Conservation (phyloP, 495 filamentous ascomycete species). For the Tuber aestivum region DNA sequence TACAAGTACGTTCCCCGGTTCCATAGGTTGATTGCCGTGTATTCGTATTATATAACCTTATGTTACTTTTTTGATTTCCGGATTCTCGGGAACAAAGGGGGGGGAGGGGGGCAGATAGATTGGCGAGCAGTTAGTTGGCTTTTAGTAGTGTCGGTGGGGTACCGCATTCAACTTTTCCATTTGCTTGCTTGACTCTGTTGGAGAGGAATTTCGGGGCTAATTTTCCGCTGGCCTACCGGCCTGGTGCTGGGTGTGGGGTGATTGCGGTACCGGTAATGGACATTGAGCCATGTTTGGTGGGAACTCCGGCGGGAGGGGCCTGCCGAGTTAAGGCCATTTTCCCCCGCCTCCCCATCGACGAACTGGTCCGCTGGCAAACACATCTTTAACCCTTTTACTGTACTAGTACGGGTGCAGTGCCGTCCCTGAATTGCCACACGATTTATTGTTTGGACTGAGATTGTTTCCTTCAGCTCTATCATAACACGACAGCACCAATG, state of each 20-base stretch:
- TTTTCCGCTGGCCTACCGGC: not conserved
- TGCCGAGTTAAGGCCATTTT: not conserved
- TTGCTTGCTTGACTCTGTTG: not conserved
- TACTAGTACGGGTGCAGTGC: too few relatives aligned
- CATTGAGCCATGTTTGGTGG: not conserved
- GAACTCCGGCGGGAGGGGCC: not conserved
- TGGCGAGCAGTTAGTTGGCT: not conserved
- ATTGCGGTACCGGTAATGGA: not conserved
- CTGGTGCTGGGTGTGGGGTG: not conserved
- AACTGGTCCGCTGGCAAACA: not conserved
- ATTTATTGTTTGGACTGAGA: not conserved
- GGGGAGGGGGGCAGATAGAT: not conserved
- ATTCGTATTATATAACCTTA: not conserved
- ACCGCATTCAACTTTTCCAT: not conserved
- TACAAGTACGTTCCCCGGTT: not conserved
- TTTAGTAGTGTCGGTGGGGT: not conserved
- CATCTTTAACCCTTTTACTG: not conserved
- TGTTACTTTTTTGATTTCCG: not conserved
- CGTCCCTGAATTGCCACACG: not conserved
- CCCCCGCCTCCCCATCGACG: not conserved
- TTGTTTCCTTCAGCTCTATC: not conserved
- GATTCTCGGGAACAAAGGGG: not conserved
- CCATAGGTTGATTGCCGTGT: not conserved
- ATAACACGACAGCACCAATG: not conserved
- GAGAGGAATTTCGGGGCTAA: not conserved